These are phyloP conservation scores for Globisporangium uncinulatum DNA, from an alignment of 352 stramenopile species.

Conservation along the genomic window DNA sequence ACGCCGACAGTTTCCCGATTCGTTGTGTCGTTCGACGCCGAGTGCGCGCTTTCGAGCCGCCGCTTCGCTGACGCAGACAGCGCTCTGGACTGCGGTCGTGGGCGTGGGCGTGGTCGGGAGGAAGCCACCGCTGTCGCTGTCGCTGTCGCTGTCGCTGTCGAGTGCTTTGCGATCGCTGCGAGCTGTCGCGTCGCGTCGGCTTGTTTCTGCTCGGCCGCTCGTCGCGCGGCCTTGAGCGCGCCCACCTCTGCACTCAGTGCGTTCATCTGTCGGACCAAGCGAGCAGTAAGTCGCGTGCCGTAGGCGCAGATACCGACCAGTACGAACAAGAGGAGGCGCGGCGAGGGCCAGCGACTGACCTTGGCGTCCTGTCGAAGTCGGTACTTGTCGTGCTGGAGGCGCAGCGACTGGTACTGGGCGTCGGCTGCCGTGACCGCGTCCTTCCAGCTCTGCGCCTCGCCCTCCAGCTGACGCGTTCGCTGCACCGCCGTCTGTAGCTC, in stretches of 20 bases:
- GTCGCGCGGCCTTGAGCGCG: constrained; percentile 24
- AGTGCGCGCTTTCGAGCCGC: constrained; percentile 4
- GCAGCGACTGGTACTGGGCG: constrained; percentile 30
- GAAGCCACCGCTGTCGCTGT: background rate
- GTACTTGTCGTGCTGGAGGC: constrained; percentile 28
- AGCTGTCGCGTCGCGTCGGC: constrained; percentile 39
- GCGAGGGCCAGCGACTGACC: constrained; percentile 13
- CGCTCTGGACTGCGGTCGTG: too few relatives aligned
- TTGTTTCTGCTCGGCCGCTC: constrained; percentile 33
- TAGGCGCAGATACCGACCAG: background rate
- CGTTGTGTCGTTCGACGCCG: background rate
- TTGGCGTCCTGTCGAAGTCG: constrained; percentile 40
- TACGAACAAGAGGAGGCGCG: background rate
- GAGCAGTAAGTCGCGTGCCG: background rate
- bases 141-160: background rate
- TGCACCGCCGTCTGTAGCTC: constrained; percentile 31
- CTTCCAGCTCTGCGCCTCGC: constrained; percentile 26
- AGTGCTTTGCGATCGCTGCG: constrained; percentile 21
- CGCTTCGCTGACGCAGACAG: constrained; percentile 1
- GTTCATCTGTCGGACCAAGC: constrained; percentile 36
- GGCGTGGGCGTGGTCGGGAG: background rate
- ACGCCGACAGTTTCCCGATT: background rate
- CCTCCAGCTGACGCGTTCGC: constrained; percentile 17
- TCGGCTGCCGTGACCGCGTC: constrained; percentile 20
- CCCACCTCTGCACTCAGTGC: constrained; percentile 34